These are phyloP conservation scores for Panellus pusillus DNA, from an alignment of 768 basidiomycete genomes.

Conservation along the genomic window DNA sequence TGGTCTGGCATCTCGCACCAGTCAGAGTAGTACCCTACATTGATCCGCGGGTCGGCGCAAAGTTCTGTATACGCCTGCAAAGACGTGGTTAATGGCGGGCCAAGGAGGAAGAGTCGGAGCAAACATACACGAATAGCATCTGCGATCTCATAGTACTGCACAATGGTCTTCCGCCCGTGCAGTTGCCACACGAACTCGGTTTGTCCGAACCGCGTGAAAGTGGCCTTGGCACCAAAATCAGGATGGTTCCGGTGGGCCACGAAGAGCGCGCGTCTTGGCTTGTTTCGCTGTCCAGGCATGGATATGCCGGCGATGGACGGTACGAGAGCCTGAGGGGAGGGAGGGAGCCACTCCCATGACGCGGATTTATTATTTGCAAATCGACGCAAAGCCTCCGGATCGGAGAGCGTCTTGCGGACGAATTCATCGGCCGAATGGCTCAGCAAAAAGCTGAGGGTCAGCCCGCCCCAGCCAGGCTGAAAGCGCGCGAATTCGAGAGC, in stretches of 20 bases:
- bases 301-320: neutral
- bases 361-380: neutral
- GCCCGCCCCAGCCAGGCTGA: neutral
- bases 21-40: constrained; percentile 4
- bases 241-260: neutral
- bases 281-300: neutral
- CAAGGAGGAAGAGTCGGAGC: neutral
- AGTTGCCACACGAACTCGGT: neutral
- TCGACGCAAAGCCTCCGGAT: neutral
- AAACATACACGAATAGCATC: constrained; percentile 6
- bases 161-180: neutral
- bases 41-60: neutral
- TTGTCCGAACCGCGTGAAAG: neutral
- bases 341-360: constrained; percentile 1
- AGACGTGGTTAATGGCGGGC: neutral
- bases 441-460: constrained; percentile 6
- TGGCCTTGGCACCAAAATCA: neutral
- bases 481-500: constrained; percentile 1
- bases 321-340: neutral
- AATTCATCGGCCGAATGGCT: neutral
- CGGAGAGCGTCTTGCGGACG: neutral
- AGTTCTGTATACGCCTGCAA: neutral
- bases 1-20: constrained; percentile 2
- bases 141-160: neutral
- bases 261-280: neutral